These are phyloP conservation scores for Trichoderma polysporum DNA, from an alignment of 2,329 filamentous ascomycete species.

Conservation along the genomic window DNA sequence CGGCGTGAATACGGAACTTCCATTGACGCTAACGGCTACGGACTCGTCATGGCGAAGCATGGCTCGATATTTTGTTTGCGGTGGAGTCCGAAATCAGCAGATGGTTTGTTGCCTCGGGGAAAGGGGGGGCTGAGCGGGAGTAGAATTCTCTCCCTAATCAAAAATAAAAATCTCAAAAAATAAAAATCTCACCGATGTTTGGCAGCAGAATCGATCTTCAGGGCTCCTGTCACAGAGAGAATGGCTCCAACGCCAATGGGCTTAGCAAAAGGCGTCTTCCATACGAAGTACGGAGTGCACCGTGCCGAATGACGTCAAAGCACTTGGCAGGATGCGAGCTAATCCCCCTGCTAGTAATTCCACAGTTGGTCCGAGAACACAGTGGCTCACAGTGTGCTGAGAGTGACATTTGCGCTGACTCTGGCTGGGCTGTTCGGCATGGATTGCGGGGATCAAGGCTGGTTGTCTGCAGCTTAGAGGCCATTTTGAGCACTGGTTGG, in stretches of 20 bases:
- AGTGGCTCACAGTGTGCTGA: neutral
- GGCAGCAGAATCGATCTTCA: conserved; percentile 5
- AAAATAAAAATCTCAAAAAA: neutral
- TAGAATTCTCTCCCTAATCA: neutral
- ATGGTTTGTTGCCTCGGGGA: neutral
- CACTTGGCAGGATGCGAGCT: neutral
- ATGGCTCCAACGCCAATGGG: neutral
- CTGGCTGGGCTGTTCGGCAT: neutral
- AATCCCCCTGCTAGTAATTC: neutral
- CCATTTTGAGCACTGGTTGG: conserved; percentile 2
- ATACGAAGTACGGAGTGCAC: no score
- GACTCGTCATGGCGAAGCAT: neutral
- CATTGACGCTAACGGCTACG: conserved; percentile 15
- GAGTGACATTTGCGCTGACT: neutral
- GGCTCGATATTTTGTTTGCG: neutral
- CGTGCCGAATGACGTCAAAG: conserved; percentile 12
- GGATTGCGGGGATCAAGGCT: neutral
- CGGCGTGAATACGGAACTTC: neutral
- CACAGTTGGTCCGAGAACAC: neutral
- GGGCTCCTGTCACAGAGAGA: conserved; percentile 9
- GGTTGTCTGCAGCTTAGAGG: conserved; percentile 1
- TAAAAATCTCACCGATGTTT: neutral
- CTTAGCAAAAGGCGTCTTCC: neutral
- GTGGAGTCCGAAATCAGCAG: conserved; percentile 13
- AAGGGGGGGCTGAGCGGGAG: neutral